A percentile compares a stretch with the other conserved stretches of the same genome.
Evolutionary conservation across 2,329 filamentous ascomycete species (phyloP).

Genomic region (Nigrospora osmanthi): DNA sequence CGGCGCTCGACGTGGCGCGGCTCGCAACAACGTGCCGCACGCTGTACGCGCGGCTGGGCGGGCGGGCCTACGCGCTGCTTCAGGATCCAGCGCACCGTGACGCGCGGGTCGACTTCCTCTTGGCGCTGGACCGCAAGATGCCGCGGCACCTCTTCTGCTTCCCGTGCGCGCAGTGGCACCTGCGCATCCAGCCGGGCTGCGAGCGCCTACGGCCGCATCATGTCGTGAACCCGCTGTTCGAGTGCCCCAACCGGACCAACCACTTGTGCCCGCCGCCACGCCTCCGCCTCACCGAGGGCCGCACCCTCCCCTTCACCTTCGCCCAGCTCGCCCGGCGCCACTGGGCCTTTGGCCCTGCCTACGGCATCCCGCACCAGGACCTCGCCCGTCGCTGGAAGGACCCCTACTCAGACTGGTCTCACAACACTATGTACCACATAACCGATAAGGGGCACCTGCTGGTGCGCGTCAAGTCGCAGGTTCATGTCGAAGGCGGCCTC

Average conservation of each 20-base stretch:
- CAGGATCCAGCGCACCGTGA: not conserved
- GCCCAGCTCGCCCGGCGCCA: not conserved
- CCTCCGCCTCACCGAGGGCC: not conserved
- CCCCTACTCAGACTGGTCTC: not conserved
- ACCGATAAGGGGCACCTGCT: not conserved
- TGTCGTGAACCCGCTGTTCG: not conserved
- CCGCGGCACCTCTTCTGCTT: conserved; percentile 1
- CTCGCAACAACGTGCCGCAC: not conserved
- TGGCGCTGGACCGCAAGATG: not conserved
- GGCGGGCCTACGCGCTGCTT: not conserved
- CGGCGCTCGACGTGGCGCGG: not conserved
- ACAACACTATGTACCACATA: not conserved
- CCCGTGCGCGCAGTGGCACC: not conserved
- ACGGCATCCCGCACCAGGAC: not conserved
- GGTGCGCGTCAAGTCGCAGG: not conserved
- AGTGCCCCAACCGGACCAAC: not conserved
- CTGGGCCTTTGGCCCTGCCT: not conserved
- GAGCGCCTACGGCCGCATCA: not conserved
- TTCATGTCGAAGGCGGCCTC: not conserved
- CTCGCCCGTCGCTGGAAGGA: not conserved
- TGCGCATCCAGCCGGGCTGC: not conserved
- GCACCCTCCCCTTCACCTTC: not conserved
- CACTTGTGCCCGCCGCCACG: not conserved
- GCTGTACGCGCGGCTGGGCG: not conserved
- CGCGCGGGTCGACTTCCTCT: not conserved